phyloP scores from a whole-genome alignment of 768 basidiomycete genomes.

The Tricholoma terreum region DNA sequence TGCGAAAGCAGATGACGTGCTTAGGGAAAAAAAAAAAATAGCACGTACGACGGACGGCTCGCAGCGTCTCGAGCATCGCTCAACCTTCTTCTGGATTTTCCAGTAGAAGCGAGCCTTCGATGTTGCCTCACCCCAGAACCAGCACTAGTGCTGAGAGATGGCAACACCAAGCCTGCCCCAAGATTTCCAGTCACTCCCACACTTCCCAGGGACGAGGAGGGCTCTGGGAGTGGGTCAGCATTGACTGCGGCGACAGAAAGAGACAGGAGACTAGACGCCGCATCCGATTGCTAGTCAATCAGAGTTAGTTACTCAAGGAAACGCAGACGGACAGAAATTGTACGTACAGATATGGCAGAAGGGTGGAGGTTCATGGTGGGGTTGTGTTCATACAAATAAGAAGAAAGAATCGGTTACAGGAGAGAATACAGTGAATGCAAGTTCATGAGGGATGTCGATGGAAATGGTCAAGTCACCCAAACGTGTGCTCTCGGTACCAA shows the following conservation, averaged over 20 bases:
- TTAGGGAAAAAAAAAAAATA: conserved; percentile 13
- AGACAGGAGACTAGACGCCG: conserved; percentile 62
- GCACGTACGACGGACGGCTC: conserved; percentile 66
- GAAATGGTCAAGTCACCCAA: conserved; percentile 18
- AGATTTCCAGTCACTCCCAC: conserved; percentile 9
- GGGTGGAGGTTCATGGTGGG: conserved; percentile 14
- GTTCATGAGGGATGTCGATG: conserved; percentile 19
- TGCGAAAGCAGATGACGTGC: conserved; percentile 1
- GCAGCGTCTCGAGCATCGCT: conserved; percentile 82
- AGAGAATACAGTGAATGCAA: conserved; percentile 18
- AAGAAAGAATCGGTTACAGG: conserved; percentile 7
- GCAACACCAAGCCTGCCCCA: conserved; percentile 16
- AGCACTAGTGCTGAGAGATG: conserved; percentile 26
- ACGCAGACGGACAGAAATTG: conserved; percentile 7
- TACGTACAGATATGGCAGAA: conserved; percentile 19
- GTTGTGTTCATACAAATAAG: conserved; percentile 14
- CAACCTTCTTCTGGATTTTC: conserved; percentile 65
- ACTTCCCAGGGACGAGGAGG: conserved; percentile 7
- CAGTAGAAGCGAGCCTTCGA: conserved; percentile 67
- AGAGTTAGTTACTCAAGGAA: conserved; percentile 9
- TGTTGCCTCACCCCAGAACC: conserved; percentile 46
- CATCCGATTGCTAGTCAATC: conserved; percentile 36
- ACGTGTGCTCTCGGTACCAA: conserved; percentile 19
- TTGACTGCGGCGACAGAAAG: conserved; percentile 61
- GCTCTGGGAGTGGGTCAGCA: conserved; percentile 42